Evolutionary conservation across 768 basidiomycete species (phyloP).

Genomic region (Glaciozyma martinii): DNA sequence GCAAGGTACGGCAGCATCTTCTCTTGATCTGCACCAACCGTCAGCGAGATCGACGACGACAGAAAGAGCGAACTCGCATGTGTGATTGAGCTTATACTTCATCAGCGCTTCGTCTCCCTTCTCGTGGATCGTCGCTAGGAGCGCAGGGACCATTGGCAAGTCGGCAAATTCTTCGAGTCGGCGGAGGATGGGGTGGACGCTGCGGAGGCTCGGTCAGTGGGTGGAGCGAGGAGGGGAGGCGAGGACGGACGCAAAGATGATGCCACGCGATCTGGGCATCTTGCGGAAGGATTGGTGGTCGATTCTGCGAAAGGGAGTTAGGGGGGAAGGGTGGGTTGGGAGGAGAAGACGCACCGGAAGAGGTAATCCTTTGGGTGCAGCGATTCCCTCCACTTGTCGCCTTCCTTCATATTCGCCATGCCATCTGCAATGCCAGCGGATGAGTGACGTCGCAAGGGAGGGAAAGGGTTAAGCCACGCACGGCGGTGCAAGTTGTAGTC

Average conservation of each 20-base stretch:
- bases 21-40: conserved; percentile 36
- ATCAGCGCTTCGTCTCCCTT: conserved; percentile 36
- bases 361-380: conserved; percentile 38
- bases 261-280: conserved; percentile 38
- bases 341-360: conserved; percentile 29
- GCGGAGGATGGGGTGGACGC: conserved; percentile 39
- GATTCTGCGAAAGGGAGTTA: conserved; percentile 18
- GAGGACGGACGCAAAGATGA: conserved; percentile 40
- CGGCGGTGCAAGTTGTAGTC: conserved; percentile 37
- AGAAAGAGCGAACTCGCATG: not conserved
- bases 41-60: conserved; percentile 23
- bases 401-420: conserved; percentile 6
- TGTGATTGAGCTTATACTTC: conserved; percentile 32
- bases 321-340: not conserved
- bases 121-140: conserved; percentile 39
- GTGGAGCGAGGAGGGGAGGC: not conserved
- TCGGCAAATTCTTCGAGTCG: conserved; percentile 39
- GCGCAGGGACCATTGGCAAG: conserved; percentile 39
- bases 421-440: conserved; percentile 17
- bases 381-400: conserved; percentile 16
- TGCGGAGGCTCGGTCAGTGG: not conserved
- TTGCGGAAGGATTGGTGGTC: conserved; percentile 43
- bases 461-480: not conserved
- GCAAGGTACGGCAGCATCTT: conserved; percentile 39
- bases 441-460: not conserved